Evolutionary conservation across 805 yeast genomes (phyloP).

Genomic region (Candida ascalaphidarum): DNA sequence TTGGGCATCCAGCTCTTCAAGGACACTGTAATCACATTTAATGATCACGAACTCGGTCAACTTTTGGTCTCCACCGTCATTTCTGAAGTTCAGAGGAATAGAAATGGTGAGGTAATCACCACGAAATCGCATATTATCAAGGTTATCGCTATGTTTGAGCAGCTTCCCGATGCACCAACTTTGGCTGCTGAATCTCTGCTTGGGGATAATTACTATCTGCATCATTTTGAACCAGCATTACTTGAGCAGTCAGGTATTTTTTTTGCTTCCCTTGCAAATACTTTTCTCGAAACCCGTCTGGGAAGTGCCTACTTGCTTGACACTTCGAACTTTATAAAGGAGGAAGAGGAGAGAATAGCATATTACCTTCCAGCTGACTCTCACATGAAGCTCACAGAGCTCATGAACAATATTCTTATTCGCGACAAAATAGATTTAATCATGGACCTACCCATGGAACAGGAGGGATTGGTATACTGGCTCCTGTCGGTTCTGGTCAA

Average conservation of each 20-base stretch:
- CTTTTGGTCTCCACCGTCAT: constrained; percentile 42
- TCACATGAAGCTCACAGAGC: constrained; percentile 41
- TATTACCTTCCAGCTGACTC: constrained; percentile 49
- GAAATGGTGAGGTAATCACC: constrained; percentile 46
- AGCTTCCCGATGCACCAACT: constrained; percentile 44
- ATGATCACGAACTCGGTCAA: constrained; percentile 42
- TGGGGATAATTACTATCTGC: constrained; percentile 55
- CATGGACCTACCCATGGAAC: constrained; percentile 34
- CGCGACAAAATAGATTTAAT: constrained; percentile 49
- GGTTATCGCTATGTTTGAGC: constrained; percentile 62
- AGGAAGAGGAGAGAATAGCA: constrained; percentile 51
- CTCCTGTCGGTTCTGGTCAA: constrained; percentile 31
- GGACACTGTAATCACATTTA: constrained; percentile 45
- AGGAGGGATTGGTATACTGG: constrained; percentile 55
- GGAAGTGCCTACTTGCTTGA: constrained; percentile 51
- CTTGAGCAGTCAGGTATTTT: constrained; percentile 46
- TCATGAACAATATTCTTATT: constrained; percentile 54
- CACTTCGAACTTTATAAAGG: constrained; percentile 44
- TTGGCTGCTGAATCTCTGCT: constrained; percentile 4
- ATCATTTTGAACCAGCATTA: constrained; percentile 59
- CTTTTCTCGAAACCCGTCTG: constrained; percentile 27
- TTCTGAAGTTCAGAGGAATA: constrained; percentile 45
- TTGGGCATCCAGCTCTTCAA: constrained; percentile 64
- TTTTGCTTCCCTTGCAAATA: constrained; percentile 40
- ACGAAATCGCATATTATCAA: constrained; percentile 54